Percentiles rank a stretch among this genome's conserved stretches.
These are phyloP conservation scores for Phialophora chinensis DNA, from an alignment of 2,329 filamentous ascomycete genomes.

Conservation along the genomic window DNA sequence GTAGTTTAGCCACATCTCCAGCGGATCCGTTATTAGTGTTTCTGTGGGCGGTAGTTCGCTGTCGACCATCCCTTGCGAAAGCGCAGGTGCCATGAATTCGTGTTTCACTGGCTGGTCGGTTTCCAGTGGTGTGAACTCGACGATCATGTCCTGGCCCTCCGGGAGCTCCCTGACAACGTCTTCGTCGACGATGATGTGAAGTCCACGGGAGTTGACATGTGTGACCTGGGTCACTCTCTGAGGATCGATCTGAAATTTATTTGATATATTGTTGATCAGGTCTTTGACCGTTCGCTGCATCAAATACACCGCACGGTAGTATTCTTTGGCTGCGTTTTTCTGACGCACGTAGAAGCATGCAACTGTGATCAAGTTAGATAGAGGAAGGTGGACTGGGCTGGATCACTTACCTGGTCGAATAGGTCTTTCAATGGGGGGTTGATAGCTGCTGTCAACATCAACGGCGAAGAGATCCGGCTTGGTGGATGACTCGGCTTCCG, in stretches of 20 bases:
- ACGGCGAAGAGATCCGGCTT: conserved; percentile 49
- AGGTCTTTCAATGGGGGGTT: conserved; percentile 73
- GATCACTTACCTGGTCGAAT: conserved; percentile 66
- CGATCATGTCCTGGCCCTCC: conserved; percentile 89
- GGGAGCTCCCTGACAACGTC: conserved; percentile 81
- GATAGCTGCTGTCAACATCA: conserved; percentile 85
- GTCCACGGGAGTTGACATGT: conserved; percentile 72
- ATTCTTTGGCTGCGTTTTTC: conserved; percentile 60
- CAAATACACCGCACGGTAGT: conserved; percentile 85
- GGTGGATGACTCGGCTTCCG: conserved; percentile 19
- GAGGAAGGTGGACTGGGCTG: not conserved
- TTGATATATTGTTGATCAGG: conserved; percentile 72
- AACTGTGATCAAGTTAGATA: conserved; percentile 57
- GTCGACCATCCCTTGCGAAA: conserved; percentile 35
- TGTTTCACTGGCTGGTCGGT: conserved; percentile 42
- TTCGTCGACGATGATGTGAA: conserved; percentile 88
- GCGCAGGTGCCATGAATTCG: conserved; percentile 27
- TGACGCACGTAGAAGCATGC: conserved; percentile 84
- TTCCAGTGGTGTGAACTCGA: conserved; percentile 70
- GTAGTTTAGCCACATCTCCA: conserved; percentile 42
- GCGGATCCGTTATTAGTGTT: conserved; percentile 33
- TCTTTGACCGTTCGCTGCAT: conserved; percentile 76
- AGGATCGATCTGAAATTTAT: conserved; percentile 81
- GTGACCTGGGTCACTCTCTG: conserved; percentile 73
- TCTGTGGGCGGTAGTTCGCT: conserved; percentile 33